Evolutionary conservation across 495 filamentous ascomycete species (phyloP), one percentile per base, ranked within the genome.

Genomic region (Xylaria bambusicola): DNA sequence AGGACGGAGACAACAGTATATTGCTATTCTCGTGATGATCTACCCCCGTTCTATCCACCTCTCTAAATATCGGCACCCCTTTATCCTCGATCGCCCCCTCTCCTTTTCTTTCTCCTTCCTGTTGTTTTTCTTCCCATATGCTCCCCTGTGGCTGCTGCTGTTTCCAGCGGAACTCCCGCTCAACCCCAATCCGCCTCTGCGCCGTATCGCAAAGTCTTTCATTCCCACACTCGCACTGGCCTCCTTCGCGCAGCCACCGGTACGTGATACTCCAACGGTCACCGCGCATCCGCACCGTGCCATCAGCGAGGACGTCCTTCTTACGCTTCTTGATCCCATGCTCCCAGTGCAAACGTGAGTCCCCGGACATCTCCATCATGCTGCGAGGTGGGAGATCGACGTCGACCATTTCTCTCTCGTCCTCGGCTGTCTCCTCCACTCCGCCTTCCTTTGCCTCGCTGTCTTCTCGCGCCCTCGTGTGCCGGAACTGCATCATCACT

Each of bases 341-440:
- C 35, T 62, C 62, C 64, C 64, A 66, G 45, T 66, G 61, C 52
- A 66, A 26, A 3, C 64, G 44, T 1, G 64, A 59, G 20, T 61
- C 64, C 12, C 64, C 61, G 6, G 55, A 40, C 64, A 66, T 66
- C 61, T 66, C 24, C 64, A 66, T 63, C 64, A 66, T 66, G 47
- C 64, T 60, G 46, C 64, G 53, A 2, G 64, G 52, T 10, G 35
- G 38, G 3, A 66, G 57, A 47, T 66, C 64, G 27, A 66, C 38
- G 20, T 66, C 60, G 5, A 66, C 56, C 7, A 18, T 17, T 18
- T 59, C 49, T 7, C 35, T 53, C 15, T 56, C 45, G 6, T 44
- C 40, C 15, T 38, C 57, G 2, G 3, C 23, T 9, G 8, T 48
- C 5, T 24, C 18, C 18, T 21, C 10, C 29, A 5, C 10, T 33